These are phyloP conservation scores for Fraxinus platypoda DNA, from an alignment of 305 asterid genomes.

Conservation along the genomic window DNA sequence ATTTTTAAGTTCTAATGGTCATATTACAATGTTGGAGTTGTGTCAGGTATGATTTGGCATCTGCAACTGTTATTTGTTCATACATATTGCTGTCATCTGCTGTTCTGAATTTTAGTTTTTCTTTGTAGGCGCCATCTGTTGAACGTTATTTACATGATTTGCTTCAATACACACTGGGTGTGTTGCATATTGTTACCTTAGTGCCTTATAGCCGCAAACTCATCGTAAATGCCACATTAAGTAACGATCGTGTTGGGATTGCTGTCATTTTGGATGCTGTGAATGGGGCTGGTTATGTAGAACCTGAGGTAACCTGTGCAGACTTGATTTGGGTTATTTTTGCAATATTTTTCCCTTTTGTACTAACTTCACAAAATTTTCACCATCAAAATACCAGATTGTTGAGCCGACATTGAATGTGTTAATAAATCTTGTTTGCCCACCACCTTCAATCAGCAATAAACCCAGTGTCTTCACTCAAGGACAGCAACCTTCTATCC, in stretches of 20 bases:
- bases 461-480: slow-evolving; percentile 64
- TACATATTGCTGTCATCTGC: slow-evolving; percentile 16
- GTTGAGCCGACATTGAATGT: slow-evolving; percentile 88
- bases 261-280: slow-evolving; percentile 97
- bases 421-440: slow-evolving; percentile 92
- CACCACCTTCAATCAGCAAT: slow-evolving; percentile 98
- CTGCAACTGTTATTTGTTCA: slow-evolving; percentile 14
- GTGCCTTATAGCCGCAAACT: slow-evolving; percentile 87
- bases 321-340: background rate
- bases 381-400: slow-evolving; percentile 46
- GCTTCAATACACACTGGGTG: slow-evolving; percentile 93
- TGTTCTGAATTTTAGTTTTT: slow-evolving; percentile 15
- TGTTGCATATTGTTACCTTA: slow-evolving; percentile 83
- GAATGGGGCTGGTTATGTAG: slow-evolving; percentile 86
- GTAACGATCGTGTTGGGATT: slow-evolving; percentile 93
- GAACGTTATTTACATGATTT: slow-evolving; percentile 95
- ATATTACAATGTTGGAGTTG: slow-evolving; percentile 89
- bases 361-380: background rate
- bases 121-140: slow-evolving; percentile 87
- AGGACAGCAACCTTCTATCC: slow-evolving; percentile 65
- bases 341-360: background rate
- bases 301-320: slow-evolving; percentile 71
- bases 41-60: slow-evolving; percentile 71
- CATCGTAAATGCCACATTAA: slow-evolving; percentile 73
- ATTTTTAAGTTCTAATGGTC: slow-evolving; percentile 78